Percentiles rank a stretch among this genome's conserved stretches.
Evolutionary conservation across 2,329 filamentous ascomycete species (phyloP).

Genomic region (Coniochaeta sp.): DNA sequence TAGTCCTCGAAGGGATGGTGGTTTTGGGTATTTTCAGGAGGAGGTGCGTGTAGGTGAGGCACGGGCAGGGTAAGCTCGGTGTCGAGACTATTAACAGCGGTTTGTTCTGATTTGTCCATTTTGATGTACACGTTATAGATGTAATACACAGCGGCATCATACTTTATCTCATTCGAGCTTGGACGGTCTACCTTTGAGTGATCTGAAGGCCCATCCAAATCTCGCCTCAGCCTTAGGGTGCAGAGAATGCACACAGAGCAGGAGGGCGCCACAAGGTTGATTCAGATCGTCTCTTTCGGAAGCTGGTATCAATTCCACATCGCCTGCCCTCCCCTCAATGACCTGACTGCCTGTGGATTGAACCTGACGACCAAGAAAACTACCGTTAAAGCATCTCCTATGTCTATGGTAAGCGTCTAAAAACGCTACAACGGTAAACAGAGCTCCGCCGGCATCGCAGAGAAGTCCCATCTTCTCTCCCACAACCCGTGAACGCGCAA

Average conservation of each 20-base stretch:
- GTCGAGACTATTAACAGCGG: not conserved
- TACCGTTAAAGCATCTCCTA: too few species aligned
- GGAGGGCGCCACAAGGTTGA: too few species aligned
- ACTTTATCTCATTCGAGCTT: not conserved
- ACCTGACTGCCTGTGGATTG: too few species aligned
- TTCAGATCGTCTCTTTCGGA: too few species aligned
- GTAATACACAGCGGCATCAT: not conserved
- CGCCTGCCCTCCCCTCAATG: too few species aligned
- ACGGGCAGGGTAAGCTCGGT: not conserved
- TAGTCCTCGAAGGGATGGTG: not conserved
- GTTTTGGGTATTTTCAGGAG: not conserved
- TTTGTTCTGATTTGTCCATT: not conserved
- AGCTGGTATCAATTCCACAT: too few species aligned
- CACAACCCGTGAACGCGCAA: not conserved
- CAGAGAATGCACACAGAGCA: too few species aligned
- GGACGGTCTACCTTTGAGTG: not conserved
- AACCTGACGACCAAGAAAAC: too few species aligned
- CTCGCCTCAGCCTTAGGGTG: too few species aligned
- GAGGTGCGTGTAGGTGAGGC: not conserved
- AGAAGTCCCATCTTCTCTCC: not conserved
- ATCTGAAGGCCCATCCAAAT: not conserved
- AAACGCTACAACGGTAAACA: too few species aligned
- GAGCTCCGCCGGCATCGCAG: not conserved
- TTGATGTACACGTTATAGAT: not conserved
- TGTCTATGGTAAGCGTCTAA: too few species aligned